Evolutionary conservation across 495 filamentous ascomycete genomes (phyloP), one percentile per base, ranked within the genome.

Genomic region (Evernia prunastri): DNA sequence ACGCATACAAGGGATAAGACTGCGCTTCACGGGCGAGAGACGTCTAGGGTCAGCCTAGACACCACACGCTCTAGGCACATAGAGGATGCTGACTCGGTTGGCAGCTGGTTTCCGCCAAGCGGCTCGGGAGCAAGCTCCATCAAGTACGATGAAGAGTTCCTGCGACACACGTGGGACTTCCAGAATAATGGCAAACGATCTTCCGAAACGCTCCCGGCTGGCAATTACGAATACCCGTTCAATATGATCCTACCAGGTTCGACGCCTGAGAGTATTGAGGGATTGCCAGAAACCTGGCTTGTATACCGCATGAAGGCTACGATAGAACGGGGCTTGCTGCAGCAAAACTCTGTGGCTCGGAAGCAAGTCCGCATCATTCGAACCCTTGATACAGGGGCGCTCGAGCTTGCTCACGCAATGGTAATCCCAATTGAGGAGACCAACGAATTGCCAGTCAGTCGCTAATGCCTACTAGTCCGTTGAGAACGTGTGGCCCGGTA

Each of bases 401-500:
- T 94, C 63, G 93, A 96, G 72, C 80, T 94, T 65, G 84, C 88
- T 23, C 89, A 94, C 72, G 88, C 89, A 15, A 92, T 92, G 90
- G 91, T 86, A 74, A 68, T 74, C 70, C 17, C 23, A 23, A 31
- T 37, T 5, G 2, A 23, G 4, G 8, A 45, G 1, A 17, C 27
- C n/a, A 36, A 12, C 12, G 33, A 9, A 25, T 47, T 29, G 31
- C 5, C 39, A 29, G 54, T 25, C 35, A 23, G 40, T 12, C 35
- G 51, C 60, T 72, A 39, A 74, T 35, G 23, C n/a, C 59, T 23
- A 51, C 10, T 56, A 86, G 84, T 82, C 87, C n/a, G 86, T 96
- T 59, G 89, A 96, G 73, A 96, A 96, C 70, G 84, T 94, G 61
- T 98, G 94, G 94, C 85, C 89, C 15, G 89, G 92, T 75, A 98